Percentiles rank a stretch among this genome's conserved stretches.
phyloP scores from a whole-genome alignment of 2,329 filamentous ascomycete genomes.

The Aspergillus sp. region DNA sequence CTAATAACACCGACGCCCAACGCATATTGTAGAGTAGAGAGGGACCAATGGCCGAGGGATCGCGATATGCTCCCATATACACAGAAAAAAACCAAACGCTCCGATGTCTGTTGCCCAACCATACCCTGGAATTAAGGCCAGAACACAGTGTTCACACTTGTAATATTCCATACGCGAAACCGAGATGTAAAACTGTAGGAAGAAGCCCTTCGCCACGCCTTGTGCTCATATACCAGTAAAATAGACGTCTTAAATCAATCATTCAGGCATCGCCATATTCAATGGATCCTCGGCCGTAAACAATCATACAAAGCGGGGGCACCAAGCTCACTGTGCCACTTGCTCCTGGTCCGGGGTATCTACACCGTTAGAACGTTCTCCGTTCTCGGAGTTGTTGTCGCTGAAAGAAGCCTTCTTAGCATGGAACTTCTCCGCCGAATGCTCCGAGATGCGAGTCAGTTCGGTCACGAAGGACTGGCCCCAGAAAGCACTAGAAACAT shows the following conservation, averaged over 20 bases:
- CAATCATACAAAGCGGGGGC: not conserved
- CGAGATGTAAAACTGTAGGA: slow-evolving; percentile 8
- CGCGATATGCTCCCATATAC: slow-evolving; percentile 19
- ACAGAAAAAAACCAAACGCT: slow-evolving; percentile 14
- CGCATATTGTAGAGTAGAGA: not conserved
- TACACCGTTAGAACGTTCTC: slow-evolving; percentile 23
- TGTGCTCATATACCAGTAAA: slow-evolving; percentile 25
- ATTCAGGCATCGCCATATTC: slow-evolving; percentile 14
- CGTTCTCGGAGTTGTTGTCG: slow-evolving; percentile 6
- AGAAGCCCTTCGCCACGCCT: slow-evolving; percentile 24
- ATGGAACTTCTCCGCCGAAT: slow-evolving; percentile 40
- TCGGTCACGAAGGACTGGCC: slow-evolving; percentile 89
- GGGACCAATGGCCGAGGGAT: slow-evolving; percentile 3
- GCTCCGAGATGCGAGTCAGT: slow-evolving; percentile 62
- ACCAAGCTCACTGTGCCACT: slow-evolving; percentile 5
- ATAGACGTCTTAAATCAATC: slow-evolving; percentile 26
- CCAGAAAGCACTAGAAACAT: slow-evolving; percentile 75
- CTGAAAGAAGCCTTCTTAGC: slow-evolving; percentile 30
- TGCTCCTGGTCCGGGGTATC: slow-evolving; percentile 6
- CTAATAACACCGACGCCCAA: not conserved
- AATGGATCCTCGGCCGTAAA: not conserved
- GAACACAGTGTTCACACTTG: slow-evolving; percentile 11
- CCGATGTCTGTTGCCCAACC: slow-evolving; percentile 11
- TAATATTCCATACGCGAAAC: slow-evolving; percentile 12
- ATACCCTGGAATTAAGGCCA: slow-evolving; percentile 8